A percentile compares a stretch with the other conserved stretches of the same genome.
Evolutionary conservation across 2,329 filamentous ascomycete species (phyloP).

Genomic region (Aspergillus sojae): DNA sequence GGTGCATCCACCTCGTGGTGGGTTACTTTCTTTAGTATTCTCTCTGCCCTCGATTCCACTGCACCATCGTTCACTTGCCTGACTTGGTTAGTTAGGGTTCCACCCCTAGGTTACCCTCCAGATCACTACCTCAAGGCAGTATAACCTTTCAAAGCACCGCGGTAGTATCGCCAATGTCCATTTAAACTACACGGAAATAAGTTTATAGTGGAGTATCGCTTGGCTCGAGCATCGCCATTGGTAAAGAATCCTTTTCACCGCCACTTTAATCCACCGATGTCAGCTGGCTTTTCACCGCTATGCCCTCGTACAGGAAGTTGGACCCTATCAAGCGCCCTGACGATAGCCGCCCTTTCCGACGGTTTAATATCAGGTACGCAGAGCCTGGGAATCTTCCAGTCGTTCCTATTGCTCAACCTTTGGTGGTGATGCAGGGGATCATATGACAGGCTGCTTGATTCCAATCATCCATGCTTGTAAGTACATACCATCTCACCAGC

Average conservation of each 20-base stretch:
- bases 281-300: slow-evolving; percentile 1
- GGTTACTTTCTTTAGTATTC: not conserved
- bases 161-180: not conserved
- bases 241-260: not conserved
- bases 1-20: not conserved
- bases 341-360: slow-evolving; percentile 1
- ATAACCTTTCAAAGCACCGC: not conserved
- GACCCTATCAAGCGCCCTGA: not conserved
- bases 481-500: not conserved
- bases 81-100: not conserved
- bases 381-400: not conserved
- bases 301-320: not conserved
- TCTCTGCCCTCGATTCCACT: too few species aligned
- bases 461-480: not conserved
- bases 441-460: not conserved
- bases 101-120: not conserved
- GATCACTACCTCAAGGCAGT: not conserved
- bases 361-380: not conserved
- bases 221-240: not conserved
- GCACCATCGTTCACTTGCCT: too few species aligned
- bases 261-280: not conserved
- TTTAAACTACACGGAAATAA: not conserved
- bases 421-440: not conserved
- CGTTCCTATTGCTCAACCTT: not conserved
- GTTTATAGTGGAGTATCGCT: not conserved